Evolutionary conservation across 2,329 filamentous ascomycete genomes (phyloP).

Genomic region (Cytospora piceicola): DNA sequence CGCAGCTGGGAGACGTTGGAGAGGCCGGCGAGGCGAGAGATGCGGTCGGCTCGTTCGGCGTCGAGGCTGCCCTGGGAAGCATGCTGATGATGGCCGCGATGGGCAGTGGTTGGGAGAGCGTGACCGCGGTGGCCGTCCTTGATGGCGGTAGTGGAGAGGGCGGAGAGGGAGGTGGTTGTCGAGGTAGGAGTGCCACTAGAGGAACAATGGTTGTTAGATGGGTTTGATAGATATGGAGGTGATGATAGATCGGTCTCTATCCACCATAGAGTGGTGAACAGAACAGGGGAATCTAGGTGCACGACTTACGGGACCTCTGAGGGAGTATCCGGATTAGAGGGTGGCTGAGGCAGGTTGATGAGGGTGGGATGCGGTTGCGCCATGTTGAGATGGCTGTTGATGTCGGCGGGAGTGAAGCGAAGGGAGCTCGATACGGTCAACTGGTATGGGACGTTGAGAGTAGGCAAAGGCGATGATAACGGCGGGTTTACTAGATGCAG

Average conservation of each 20-base stretch:
- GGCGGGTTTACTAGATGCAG: neutral
- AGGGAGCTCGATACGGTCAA: neutral
- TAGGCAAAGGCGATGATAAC: neutral
- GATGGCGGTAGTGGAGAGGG: constrained; percentile 91
- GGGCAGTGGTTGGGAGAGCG: constrained; percentile 61
- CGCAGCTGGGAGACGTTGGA: constrained; percentile 83
- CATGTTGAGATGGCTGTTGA: constrained; percentile 33
- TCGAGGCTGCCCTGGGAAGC: constrained; percentile 76
- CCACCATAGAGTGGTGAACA: neutral
- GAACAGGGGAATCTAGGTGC: constrained; percentile 12
- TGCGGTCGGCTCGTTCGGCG: constrained; percentile 90
- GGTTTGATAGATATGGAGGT: neutral
- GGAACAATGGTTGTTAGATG: neutral
- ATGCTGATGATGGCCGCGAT: constrained; percentile 61
- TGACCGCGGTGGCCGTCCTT: constrained; percentile 94
- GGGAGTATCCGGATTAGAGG: constrained; percentile 82
- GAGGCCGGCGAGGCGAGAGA: constrained; percentile 90
- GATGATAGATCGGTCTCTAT: neutral
- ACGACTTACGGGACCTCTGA: constrained; percentile 82
- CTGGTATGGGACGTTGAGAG: neutral
- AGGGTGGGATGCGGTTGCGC: constrained; percentile 61
- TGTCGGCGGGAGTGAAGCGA: neutral
- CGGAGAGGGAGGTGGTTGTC: constrained; percentile 86
- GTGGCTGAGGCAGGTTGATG: constrained; percentile 82
- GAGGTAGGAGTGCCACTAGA: constrained; percentile 88